phyloP scores from a whole-genome alignment of 192 early-diverging fungal genomes.

The Mortierella alpina region DNA sequence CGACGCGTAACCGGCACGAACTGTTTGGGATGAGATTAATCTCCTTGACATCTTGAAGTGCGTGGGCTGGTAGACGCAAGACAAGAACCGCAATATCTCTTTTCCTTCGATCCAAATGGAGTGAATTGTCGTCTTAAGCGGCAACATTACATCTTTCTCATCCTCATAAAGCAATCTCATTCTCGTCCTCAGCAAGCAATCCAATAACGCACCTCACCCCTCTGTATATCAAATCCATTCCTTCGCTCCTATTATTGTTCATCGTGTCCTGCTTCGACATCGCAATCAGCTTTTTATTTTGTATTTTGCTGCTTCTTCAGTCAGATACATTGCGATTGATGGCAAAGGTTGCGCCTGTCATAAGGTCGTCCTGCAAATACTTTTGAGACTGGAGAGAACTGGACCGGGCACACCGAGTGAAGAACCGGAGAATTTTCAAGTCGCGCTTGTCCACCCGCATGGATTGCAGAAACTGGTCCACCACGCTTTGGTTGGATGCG shows the following conservation, averaged over 20 bases:
- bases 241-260: too few relatives aligned
- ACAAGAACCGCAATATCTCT: slow-evolving; percentile 33
- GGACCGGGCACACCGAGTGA: slow-evolving; percentile 35
- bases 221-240: too few relatives aligned
- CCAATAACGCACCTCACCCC: too few relatives aligned
- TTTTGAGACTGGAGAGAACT: slow-evolving; percentile 29
- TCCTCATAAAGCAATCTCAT: slow-evolving; percentile 4
- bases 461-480: slow-evolving; percentile 32
- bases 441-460: slow-evolving; percentile 42
- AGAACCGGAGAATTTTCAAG: slow-evolving; percentile 49
- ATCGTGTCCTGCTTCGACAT: too few relatives aligned
- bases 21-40: slow-evolving; percentile 9
- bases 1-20: slow-evolving; percentile 32
- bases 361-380: neutral
- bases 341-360: neutral
- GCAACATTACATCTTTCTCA: slow-evolving; percentile 13
- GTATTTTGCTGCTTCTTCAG: too few relatives aligned
- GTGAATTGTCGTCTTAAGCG: slow-evolving; percentile 39
- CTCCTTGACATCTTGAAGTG: slow-evolving; percentile 10
- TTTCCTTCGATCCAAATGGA: slow-evolving; percentile 41
- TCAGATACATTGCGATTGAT: neutral
- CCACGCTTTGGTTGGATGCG: slow-evolving; percentile 35
- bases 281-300: too few relatives aligned
- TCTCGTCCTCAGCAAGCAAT: neutral
- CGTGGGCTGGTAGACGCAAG: slow-evolving; percentile 38